Conservation (phyloP, 2,329 filamentous ascomycete species). For the Microsporum ferrugineum region DNA sequence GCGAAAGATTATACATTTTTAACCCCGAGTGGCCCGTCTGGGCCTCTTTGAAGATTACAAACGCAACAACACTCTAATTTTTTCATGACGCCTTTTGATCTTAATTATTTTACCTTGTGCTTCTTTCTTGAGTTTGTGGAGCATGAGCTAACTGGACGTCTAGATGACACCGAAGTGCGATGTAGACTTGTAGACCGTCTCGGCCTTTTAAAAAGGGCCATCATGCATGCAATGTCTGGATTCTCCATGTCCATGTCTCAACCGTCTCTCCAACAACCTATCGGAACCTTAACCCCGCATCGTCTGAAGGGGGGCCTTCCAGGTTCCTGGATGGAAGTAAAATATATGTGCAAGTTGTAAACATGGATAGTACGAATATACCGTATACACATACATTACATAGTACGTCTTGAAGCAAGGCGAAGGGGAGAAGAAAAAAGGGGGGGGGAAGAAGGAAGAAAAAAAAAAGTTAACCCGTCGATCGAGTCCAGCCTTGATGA, state of each 20-base stretch:
- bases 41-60: conserved; percentile 45
- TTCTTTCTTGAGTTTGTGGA: neutral
- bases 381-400: too few relatives aligned
- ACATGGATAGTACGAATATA: too few relatives aligned
- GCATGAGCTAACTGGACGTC: neutral
- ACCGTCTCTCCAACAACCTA: too few relatives aligned
- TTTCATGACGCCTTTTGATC: conserved; percentile 44
- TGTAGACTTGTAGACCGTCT: too few relatives aligned
- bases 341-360: too few relatives aligned
- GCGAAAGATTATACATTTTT: conserved; percentile 54
- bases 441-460: neutral
- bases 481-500: neutral
- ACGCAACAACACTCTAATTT: conserved; percentile 64
- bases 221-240: too few relatives aligned
- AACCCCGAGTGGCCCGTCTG: conserved; percentile 44
- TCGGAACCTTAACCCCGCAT: neutral
- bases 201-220: too few relatives aligned
- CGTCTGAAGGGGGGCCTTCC: neutral
- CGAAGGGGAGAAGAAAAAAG: neutral
- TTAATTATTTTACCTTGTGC: neutral
- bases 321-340: too few relatives aligned
- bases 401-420: neutral
- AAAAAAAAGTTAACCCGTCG: neutral
- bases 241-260: too few relatives aligned
- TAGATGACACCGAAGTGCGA: too few relatives aligned